Base-by-base conservation (phyloP, 257 asterid species). In the Echites panduratus region DNA sequence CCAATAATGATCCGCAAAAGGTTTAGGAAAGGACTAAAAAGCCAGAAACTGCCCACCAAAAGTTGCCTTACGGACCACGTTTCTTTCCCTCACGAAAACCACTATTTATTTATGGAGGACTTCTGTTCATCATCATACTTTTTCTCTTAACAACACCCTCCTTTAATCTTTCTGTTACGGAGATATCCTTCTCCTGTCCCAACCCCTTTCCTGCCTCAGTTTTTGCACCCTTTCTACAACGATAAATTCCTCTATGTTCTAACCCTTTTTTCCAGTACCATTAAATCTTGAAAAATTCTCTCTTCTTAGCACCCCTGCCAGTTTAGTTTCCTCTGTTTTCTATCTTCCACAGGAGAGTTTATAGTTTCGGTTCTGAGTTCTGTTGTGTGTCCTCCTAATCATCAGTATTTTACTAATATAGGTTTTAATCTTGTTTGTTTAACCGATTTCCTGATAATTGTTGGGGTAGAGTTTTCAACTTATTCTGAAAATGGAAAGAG, bases 401-500 rank as follows among this genome's bases (percentile, higher is more conserved):
- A n/a, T n/a, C 14, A 9, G 17, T 8, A 35, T n/a, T n/a, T n/a
- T 35, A 5, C 4, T 53, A 43, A 4, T 24, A 70, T 14, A 16
- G 14, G 40, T 5, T 26, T 27, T 27, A 29, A 59, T 8, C 5
- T 59, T 9, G 27, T 19, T 20, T 32, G 0, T 50, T 0, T 43
- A 62, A 11, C 13, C 5, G 20, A 44, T 14, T 59, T 61, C n/a
- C 4, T 26, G 12, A 43, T 24, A 56, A 0, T 9, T 38, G 4
- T 12, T 9, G 11, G 13, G 35, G 38, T 32, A 63, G 4, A 59
- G 59, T 7, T 5, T 61, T 9, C 13, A 29, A 24, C 47, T 27
- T 44, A 0, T 22, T 16, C 27, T 13, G 35, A 73, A 24, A 63
- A 92, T 87, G 97, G 95, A 85, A 62, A 82, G 78, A 49, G 63